Evolutionary conservation across 441 rosid genomes (phyloP).

Genomic region (Gossypium davidsonii): DNA sequence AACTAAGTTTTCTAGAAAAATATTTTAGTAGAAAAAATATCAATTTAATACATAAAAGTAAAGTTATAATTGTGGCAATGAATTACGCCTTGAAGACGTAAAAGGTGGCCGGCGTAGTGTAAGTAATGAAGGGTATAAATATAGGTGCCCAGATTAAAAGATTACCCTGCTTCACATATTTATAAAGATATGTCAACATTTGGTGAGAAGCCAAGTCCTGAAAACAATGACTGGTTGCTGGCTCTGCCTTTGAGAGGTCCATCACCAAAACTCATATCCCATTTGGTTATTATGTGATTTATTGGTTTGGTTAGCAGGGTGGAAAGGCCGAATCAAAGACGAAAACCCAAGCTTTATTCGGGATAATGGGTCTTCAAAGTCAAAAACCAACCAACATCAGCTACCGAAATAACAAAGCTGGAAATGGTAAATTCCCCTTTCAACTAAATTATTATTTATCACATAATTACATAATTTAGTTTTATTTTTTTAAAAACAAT

Average conservation of each 20-base stretch:
- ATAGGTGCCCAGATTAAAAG: too few species aligned
- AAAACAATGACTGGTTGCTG: neutral
- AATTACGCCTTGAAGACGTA: too few species aligned
- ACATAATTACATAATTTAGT: too few species aligned
- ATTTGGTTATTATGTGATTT: neutral
- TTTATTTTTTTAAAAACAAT: too few species aligned
- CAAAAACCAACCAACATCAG: neutral
- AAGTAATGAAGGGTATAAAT: too few species aligned
- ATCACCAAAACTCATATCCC: neutral
- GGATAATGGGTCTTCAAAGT: neutral
- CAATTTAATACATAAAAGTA: too few species aligned
- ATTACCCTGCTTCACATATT: too few species aligned
- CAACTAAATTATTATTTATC: too few species aligned
- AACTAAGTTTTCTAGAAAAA: too few species aligned
- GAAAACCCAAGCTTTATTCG: neutral
- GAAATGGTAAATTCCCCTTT: neutral
- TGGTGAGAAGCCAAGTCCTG: neutral
- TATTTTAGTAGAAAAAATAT: too few species aligned
- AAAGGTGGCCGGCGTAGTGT: too few species aligned
- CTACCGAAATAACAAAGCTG: neutral
- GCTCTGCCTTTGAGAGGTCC: neutral
- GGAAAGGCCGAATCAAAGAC: neutral
- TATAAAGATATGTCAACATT: neutral
- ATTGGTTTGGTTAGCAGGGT: neutral
- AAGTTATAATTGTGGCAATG: too few species aligned